Base-by-base conservation (phyloP, 306 rosid species). In the Medicago ruthenica region DNA sequence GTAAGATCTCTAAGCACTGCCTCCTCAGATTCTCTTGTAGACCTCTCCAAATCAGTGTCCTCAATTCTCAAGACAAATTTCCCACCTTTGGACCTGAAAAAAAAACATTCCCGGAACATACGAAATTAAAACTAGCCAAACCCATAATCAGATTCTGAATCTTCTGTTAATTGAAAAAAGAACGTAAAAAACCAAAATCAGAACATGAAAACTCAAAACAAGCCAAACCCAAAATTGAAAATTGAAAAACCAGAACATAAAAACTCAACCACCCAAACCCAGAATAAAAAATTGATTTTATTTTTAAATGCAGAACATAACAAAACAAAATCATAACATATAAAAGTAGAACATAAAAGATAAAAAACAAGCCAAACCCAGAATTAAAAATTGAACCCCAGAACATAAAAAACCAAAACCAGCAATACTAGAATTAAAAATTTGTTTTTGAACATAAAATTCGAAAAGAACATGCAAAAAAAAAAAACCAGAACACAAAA, bases 1-100 rank as follows among this genome's bases (percentile, higher is more conserved):
- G 97, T 81, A 71, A 95, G 93, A 82, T 92, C 99, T 71, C 72
- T 86, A 67, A 95, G 82, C 83, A 95, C 37, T 22, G 99, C 93
- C 70, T 87, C 96, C 82, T 95, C 99, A 54, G 97, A 95, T 71
- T 95, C 88, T 67, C 80, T 80, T 5, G 97, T 92, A 71, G 99
- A 95, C 89, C 99, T 89, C 87, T 90, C 97, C 92, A 95, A 89
- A 81, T 95, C 99, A 77, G 99, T 95, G 66, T 92, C 99, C 86
- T 95, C 99, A 69, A 95, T 90, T 83, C 97, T 94, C 89, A 94
- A 66, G 71, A 94, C 81, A 74, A 94, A 91, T 76, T 86, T 88
- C 66, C 98, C 98, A 77, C 96, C 98, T 79, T 94, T 94, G 36
- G 94, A 87, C 92, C 96, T 92, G 75, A 78, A 71, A 2, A 71